Conservation (phyloP, 1,139 yeast genomes). For the Yamadazyma sp. region DNA sequence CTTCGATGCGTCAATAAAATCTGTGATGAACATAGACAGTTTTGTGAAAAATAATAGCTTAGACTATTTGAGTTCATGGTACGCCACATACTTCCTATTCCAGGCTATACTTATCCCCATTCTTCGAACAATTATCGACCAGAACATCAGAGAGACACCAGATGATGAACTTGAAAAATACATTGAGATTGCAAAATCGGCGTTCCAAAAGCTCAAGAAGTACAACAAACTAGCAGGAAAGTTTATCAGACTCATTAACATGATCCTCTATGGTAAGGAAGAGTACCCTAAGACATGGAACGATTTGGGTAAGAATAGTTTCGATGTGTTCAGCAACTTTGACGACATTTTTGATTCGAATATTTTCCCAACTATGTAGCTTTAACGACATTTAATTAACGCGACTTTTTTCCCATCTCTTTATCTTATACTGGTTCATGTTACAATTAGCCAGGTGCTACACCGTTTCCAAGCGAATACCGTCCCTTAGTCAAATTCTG, state of each 20-base stretch:
- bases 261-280: conserved; percentile 16
- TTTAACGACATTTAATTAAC: neutral
- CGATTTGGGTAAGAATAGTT: conserved; percentile 10
- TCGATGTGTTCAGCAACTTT: conserved; percentile 17
- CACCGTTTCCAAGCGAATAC: neutral
- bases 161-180: conserved; percentile 16
- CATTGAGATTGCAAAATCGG: conserved; percentile 44
- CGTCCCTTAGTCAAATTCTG: neutral
- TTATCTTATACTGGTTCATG: neutral
- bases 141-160: conserved; percentile 33
- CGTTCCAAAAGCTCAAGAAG: conserved; percentile 36
- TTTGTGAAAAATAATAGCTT: conserved; percentile 35
- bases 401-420: conserved; percentile 1
- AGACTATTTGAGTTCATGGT: conserved; percentile 53
- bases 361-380: neutral
- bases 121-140: conserved; percentile 54
- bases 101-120: conserved; percentile 60
- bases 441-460: neutral
- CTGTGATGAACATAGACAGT: conserved; percentile 49
- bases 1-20: conserved; percentile 51
- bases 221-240: conserved; percentile 51
- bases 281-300: conserved; percentile 10
- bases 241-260: conserved; percentile 49
- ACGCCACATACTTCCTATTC: conserved; percentile 60
- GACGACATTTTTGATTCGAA: conserved; percentile 17